Percentiles rank a stretch among this genome's conserved stretches.
These are phyloP conservation scores for Knufia fluminis DNA, from an alignment of 2,329 filamentous ascomycete species.

Conservation along the genomic window DNA sequence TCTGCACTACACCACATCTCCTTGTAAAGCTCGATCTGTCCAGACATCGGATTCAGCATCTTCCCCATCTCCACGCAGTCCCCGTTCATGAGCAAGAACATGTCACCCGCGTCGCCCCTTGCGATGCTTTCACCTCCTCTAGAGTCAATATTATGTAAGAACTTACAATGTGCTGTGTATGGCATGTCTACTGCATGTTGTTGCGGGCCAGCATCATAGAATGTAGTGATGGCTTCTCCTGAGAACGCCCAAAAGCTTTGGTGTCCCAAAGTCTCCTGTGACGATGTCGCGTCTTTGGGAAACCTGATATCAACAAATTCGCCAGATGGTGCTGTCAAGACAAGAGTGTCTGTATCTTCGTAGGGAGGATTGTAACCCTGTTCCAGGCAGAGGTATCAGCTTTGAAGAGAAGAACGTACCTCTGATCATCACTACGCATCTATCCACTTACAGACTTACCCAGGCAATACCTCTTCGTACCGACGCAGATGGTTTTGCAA, in stretches of 20 bases:
- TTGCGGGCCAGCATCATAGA: conserved; percentile 8
- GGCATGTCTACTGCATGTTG: conserved; percentile 11
- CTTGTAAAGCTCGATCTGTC: conserved; percentile 20
- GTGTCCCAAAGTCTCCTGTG: background rate
- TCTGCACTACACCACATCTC: conserved; percentile 17
- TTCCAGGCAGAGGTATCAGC: background rate
- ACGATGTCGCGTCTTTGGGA: conserved; percentile 7
- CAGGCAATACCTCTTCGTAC: conserved; percentile 19
- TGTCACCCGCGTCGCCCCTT: conserved; percentile 19
- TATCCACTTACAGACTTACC: conserved; percentile 14
- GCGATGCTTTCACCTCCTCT: conserved; percentile 14
- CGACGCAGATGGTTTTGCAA: conserved; percentile 21
- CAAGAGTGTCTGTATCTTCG: conserved; percentile 21
- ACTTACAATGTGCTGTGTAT: conserved; percentile 19
- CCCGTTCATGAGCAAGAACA: conserved; percentile 21
- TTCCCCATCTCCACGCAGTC: conserved; percentile 21
- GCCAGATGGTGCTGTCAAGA: conserved; percentile 16
- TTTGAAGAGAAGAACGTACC: background rate
- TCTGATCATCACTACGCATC: no score
- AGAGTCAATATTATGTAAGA: conserved; percentile 20
- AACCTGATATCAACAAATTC: conserved; percentile 22
- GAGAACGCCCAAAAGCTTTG: conserved; percentile 22
- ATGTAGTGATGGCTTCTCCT: conserved; percentile 14
- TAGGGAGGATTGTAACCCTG: conserved; percentile 18
- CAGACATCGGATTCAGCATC: conserved; percentile 19